Evolutionary conservation across 1,284 basidiomycete genomes (phyloP).

Genomic region (Lentinus polychrous): DNA sequence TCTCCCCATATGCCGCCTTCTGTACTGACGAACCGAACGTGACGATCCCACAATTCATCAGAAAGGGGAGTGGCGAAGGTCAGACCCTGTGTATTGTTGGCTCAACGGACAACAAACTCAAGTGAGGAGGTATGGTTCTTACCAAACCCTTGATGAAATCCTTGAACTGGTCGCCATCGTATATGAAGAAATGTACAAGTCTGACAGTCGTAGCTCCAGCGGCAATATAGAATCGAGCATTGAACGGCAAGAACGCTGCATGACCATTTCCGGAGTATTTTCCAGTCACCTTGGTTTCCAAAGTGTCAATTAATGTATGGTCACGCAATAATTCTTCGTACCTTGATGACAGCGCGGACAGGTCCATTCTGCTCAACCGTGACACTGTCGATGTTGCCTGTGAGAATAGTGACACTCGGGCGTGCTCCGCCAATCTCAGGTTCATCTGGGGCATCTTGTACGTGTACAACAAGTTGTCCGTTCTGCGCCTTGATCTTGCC

Average conservation of each 20-base stretch:
- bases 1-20: conserved; percentile 9
- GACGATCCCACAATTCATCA: conserved; percentile 32
- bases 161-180: conserved; percentile 33
- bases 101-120: background rate
- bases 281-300: conserved; percentile 26
- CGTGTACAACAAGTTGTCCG: conserved; percentile 27
- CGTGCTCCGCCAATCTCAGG: conserved; percentile 23
- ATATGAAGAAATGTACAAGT: conserved; percentile 36
- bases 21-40: conserved; percentile 29
- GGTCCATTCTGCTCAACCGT: conserved; percentile 33
- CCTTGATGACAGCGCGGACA: conserved; percentile 37
- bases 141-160: conserved; percentile 38
- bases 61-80: conserved; percentile 30
- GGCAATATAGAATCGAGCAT: conserved; percentile 31
- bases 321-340: conserved; percentile 6
- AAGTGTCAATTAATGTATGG: background rate
- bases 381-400: conserved; percentile 27
- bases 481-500: conserved; percentile 25
- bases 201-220: conserved; percentile 30
- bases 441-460: conserved; percentile 31
- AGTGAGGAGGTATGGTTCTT: conserved; percentile 5
- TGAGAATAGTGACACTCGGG: conserved; percentile 23
- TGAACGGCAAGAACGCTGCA: conserved; percentile 32
- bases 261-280: conserved; percentile 32
- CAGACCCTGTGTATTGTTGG: conserved; percentile 22